A percentile compares a stretch with the other conserved stretches of the same genome.
Evolutionary conservation across 2,329 filamentous ascomycete genomes (phyloP).

Genomic region (Pestalotiopsis sp.): DNA sequence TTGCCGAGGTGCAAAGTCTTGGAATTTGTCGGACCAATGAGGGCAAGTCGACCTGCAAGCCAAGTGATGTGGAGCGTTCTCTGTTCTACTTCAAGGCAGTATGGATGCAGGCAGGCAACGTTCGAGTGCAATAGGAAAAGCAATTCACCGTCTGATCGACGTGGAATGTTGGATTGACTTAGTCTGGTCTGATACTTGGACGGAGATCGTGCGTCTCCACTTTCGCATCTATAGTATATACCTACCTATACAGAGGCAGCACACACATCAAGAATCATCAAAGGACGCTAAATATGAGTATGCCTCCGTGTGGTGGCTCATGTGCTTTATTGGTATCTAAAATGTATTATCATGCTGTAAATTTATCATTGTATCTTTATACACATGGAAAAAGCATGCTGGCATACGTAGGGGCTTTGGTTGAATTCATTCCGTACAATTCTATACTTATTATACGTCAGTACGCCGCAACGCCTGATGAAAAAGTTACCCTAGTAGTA

Average conservation of each 20-base stretch:
- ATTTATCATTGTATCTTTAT: background rate
- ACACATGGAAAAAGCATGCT: background rate
- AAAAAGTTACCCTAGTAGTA: conserved; percentile 14
- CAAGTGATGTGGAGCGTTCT: too few relatives aligned
- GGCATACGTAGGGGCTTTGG: background rate
- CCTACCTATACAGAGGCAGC: too few relatives aligned
- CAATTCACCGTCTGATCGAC: too few relatives aligned
- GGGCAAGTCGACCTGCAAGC: background rate
- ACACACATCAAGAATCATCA: background rate
- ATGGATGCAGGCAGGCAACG: too few relatives aligned
- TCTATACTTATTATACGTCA: conserved; percentile 15
- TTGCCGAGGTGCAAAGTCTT: background rate
- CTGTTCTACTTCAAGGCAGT: too few relatives aligned
- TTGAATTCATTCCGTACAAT: conserved; percentile 13
- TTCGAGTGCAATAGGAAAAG: too few relatives aligned
- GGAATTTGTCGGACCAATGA: background rate
- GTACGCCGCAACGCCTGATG: conserved; percentile 14
- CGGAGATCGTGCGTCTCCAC: background rate
- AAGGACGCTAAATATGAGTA: too few relatives aligned
- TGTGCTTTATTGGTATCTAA: background rate
- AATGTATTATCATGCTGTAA: background rate
- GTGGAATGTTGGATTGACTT: too few relatives aligned
- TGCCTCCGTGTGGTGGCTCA: too few relatives aligned
- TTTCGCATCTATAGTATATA: too few relatives aligned
- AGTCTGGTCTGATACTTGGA: background rate